Percentiles rank a stretch among this genome's conserved stretches.
These are phyloP conservation scores for Elsinoe batatas DNA, from an alignment of 2,329 filamentous ascomycete species.

Conservation along the genomic window DNA sequence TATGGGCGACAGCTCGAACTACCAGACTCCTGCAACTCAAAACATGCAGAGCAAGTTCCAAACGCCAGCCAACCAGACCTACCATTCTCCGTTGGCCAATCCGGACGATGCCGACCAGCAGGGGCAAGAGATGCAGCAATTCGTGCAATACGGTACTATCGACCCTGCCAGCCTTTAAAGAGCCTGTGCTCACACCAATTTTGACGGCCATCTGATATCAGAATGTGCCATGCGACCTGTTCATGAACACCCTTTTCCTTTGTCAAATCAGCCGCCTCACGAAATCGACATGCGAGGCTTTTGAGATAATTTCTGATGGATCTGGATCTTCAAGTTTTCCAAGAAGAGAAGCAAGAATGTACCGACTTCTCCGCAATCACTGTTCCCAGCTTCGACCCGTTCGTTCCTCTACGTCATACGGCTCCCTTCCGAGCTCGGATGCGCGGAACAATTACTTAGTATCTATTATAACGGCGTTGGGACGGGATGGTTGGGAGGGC, in stretches of 20 bases:
- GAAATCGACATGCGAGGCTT: not conserved
- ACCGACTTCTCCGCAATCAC: not conserved
- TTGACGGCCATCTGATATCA: not conserved
- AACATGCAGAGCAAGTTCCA: conserved; percentile 23
- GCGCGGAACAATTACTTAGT: not conserved
- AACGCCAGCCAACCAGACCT: conserved; percentile 19
- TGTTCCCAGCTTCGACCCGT: not conserved
- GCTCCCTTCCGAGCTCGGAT: not conserved
- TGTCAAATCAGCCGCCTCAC: conserved; percentile 1
- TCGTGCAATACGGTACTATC: conserved; percentile 39
- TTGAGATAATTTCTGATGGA: conserved; percentile 6
- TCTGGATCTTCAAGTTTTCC: conserved; percentile 5
- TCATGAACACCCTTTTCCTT: conserved; percentile 7
- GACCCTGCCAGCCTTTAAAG: conserved; percentile 34
- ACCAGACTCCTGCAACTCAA: conserved; percentile 21
- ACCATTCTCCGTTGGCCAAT: conserved; percentile 26
- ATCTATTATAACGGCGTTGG: conserved; percentile 9
- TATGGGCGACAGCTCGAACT: conserved; percentile 23
- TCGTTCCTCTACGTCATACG: not conserved
- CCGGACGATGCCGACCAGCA: conserved; percentile 19
- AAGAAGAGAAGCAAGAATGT: not conserved
- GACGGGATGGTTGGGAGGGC: not conserved
- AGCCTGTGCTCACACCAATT: not conserved
- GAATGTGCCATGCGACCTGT: not conserved
- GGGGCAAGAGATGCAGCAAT: conserved; percentile 34